Percentiles rank a stretch among this genome's conserved stretches.
These are phyloP conservation scores for Kazachstania africana DNA, from an alignment of 805 yeast genomes.

Conservation along the genomic window DNA sequence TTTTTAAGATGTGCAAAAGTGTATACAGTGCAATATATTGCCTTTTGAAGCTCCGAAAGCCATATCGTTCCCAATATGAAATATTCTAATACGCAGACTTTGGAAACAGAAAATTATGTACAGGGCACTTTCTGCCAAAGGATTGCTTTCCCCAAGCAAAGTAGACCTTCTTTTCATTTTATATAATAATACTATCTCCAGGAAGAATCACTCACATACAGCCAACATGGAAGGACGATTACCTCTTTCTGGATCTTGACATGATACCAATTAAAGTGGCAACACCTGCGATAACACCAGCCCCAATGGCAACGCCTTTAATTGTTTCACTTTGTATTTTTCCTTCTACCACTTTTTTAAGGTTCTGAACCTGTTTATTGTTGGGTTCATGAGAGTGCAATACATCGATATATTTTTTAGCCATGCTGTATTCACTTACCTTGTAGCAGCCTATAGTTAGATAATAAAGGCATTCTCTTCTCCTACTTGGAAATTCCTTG, in stretches of 20 bases:
- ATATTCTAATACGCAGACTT: too few relatives aligned
- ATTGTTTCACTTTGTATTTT: slow-evolving; percentile 79
- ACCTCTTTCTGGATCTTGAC: slow-evolving; percentile 13
- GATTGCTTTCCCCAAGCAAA: too few relatives aligned
- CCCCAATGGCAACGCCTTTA: slow-evolving; percentile 76
- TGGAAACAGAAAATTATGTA: too few relatives aligned
- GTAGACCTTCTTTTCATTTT: too few relatives aligned
- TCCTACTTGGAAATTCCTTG: slow-evolving; percentile 66
- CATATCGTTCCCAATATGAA: too few relatives aligned
- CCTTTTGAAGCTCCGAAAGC: too few relatives aligned
- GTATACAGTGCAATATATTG: too few relatives aligned
- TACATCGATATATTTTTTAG: slow-evolving; percentile 75
- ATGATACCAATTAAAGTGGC: slow-evolving; percentile 38
- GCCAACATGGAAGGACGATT: too few relatives aligned
- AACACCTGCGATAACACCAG: slow-evolving; percentile 78
- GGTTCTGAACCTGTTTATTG: slow-evolving; percentile 60
- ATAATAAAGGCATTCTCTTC: slow-evolving; percentile 85
- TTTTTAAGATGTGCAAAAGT: too few relatives aligned
- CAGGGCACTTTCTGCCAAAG: too few relatives aligned
- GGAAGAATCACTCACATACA: too few relatives aligned
- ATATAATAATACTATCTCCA: too few relatives aligned
- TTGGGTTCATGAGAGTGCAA: slow-evolving; percentile 72
- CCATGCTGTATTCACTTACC: slow-evolving; percentile 75
- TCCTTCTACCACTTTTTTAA: slow-evolving; percentile 71
- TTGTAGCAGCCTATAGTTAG: slow-evolving; percentile 80